phyloP scores from a whole-genome alignment of 2,329 filamentous ascomycete species.

The Ceratocystis diversiconidia region DNA sequence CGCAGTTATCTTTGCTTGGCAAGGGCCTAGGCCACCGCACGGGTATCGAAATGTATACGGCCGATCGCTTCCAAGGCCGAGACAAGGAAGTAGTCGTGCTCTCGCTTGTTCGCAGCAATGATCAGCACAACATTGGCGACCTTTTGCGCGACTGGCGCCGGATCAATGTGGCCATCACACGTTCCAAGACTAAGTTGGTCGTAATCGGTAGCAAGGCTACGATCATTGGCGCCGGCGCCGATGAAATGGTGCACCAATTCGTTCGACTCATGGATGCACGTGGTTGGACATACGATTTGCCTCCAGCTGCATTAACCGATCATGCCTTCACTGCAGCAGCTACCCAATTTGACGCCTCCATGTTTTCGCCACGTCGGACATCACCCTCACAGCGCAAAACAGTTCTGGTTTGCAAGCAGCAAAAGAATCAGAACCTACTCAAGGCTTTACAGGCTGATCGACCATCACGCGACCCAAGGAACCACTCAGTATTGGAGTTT shows the following conservation, averaged over 20 bases:
- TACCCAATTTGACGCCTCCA: slow-evolving; percentile 28
- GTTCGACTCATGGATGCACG: slow-evolving; percentile 61
- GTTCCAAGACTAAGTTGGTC: slow-evolving; percentile 81
- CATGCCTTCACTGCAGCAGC: slow-evolving; percentile 52
- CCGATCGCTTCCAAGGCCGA: slow-evolving; percentile 89
- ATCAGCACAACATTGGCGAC: slow-evolving; percentile 71
- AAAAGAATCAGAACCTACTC: slow-evolving; percentile 21
- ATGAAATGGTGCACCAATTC: slow-evolving; percentile 65
- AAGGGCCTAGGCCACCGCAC: slow-evolving; percentile 47
- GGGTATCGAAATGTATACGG: slow-evolving; percentile 85
- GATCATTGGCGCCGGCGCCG: slow-evolving; percentile 54
- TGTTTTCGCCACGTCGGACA: slow-evolving; percentile 11
- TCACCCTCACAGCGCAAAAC: slow-evolving; percentile 19
- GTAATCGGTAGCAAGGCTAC: slow-evolving; percentile 74
- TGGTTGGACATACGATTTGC: slow-evolving; percentile 69
- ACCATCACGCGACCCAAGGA: slow-evolving; percentile 17
- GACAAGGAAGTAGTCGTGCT: slow-evolving; percentile 90
- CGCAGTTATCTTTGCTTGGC: slow-evolving; percentile 72
- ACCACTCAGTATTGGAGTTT: slow-evolving; percentile 16
- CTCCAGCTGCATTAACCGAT: slow-evolving; percentile 44
- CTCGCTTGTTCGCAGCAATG: slow-evolving; percentile 76
- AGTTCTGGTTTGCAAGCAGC: slow-evolving; percentile 9
- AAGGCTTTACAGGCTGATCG: slow-evolving; percentile 23
- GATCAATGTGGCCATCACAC: slow-evolving; percentile 90
- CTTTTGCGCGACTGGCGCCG: slow-evolving; percentile 80